A percentile compares a stretch with the other conserved stretches of the same genome.
Evolutionary conservation across 1,284 basidiomycete species (phyloP).

Genomic region (Volvariella volvacea): DNA sequence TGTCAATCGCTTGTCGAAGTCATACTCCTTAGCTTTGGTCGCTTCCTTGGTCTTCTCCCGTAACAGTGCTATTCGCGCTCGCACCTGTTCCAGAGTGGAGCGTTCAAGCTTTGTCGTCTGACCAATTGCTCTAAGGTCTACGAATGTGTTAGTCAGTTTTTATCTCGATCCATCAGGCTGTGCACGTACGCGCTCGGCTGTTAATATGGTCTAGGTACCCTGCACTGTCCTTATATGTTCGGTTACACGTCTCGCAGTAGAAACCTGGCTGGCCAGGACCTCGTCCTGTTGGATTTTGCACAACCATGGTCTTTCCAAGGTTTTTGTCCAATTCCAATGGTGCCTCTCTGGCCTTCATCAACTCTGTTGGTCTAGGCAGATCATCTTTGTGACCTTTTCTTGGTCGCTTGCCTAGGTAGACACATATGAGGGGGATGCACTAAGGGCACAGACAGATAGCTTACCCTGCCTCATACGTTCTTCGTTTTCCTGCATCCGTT

Average conservation of each 20-base stretch:
- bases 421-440: constrained; percentile 6
- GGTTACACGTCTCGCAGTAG: constrained; percentile 83
- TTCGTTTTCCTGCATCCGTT: constrained; percentile 82
- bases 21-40: constrained; percentile 80
- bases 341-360: constrained; percentile 79
- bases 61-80: constrained; percentile 81
- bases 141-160: constrained; percentile 9
- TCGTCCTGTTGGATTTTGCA: constrained; percentile 71
- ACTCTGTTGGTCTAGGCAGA: constrained; percentile 83
- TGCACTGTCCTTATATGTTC: constrained; percentile 90
- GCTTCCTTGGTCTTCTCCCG: constrained; percentile 80
- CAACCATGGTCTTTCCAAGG: constrained; percentile 87
- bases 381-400: constrained; percentile 59
- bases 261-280: constrained; percentile 90
- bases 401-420: constrained; percentile 70
- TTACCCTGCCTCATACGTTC: constrained; percentile 76
- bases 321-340: constrained; percentile 88
- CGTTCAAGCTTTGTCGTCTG: constrained; percentile 90
- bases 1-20: constrained; percentile 86
- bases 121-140: constrained; percentile 87
- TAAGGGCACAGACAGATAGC: constrained; percentile 11
- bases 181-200: constrained; percentile 78
- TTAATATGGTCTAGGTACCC: constrained; percentile 97
- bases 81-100: constrained; percentile 89
- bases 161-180: constrained; percentile 4